Percentiles rank a stretch among this genome's conserved stretches.
phyloP scores from a whole-genome alignment of 139 green algal species.

The Micromonas pusilla region DNA sequence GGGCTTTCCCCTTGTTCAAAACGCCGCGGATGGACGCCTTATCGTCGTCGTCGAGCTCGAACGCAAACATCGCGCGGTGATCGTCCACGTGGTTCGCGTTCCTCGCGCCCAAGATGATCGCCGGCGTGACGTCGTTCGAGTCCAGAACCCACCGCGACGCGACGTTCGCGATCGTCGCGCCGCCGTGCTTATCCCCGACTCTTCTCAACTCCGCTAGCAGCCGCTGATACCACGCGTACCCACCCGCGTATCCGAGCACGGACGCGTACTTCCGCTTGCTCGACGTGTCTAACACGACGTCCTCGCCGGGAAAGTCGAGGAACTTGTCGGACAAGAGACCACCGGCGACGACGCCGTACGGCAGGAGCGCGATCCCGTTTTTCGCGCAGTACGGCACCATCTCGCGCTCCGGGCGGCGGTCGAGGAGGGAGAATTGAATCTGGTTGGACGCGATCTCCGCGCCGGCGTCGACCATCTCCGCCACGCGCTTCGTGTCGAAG shows the following conservation, averaged over 20 bases:
- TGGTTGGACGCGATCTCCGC: constrained; percentile 54
- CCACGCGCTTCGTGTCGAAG: constrained; percentile 65
- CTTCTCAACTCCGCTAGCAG: constrained; percentile 47
- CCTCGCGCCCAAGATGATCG: constrained; percentile 59
- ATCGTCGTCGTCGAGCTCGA: constrained; percentile 58
- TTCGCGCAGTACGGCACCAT: constrained; percentile 59
- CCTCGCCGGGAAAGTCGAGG: constrained; percentile 33
- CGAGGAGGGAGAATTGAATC: constrained; percentile 81
- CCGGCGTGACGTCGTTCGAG: constrained; percentile 41
- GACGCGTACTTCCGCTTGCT: constrained; percentile 67
- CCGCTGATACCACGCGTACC: constrained; percentile 68
- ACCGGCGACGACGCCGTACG: constrained; percentile 73
- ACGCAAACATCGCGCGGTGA: constrained; percentile 51
- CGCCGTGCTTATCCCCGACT: constrained; percentile 49
- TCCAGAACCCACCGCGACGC: constrained; percentile 72
- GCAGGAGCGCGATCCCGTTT: constrained; percentile 59
- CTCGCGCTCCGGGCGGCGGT: constrained; percentile 58
- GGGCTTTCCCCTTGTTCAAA: too few species aligned
- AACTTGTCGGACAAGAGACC: constrained; percentile 59
- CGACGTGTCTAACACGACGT: constrained; percentile 36
- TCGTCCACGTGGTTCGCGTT: constrained; percentile 64
- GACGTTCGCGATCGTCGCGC: constrained; percentile 61
- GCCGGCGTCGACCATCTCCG: constrained; percentile 60
- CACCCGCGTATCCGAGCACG: constrained; percentile 58
- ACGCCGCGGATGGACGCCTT: constrained; percentile 49